Evolutionary conservation across 305 asterid genomes (phyloP).

Genomic region (Plantago coronopus): DNA sequence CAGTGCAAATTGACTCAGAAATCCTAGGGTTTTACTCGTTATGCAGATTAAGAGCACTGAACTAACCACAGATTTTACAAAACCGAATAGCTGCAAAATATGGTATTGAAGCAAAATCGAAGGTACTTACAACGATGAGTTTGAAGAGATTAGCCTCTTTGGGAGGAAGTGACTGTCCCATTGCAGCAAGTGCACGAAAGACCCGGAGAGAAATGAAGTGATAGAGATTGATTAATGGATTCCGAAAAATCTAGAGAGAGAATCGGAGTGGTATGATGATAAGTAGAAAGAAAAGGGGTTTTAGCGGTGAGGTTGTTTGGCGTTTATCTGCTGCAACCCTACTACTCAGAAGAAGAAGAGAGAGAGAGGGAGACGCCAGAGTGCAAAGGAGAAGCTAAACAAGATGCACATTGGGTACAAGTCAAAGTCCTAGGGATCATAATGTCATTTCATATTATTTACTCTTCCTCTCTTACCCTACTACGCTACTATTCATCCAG

Average conservation of each 20-base stretch:
- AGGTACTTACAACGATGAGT: conserved; percentile 81
- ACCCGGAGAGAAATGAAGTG: conserved; percentile 20
- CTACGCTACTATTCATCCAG: no score
- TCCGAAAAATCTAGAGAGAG: conserved; percentile 12
- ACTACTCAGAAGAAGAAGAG: conserved; percentile 29
- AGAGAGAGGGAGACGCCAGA: conserved; percentile 10
- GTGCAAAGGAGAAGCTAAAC: conserved; percentile 2
- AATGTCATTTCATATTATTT: not conserved
- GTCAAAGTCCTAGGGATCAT: conserved; percentile 7
- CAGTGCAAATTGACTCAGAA: conserved; percentile 22
- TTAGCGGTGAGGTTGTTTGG: conserved; percentile 43
- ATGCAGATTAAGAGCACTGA: conserved; percentile 20
- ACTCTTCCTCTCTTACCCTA: no score
- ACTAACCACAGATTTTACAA: not conserved
- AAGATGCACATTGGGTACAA: conserved; percentile 12
- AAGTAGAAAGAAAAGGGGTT: conserved; percentile 19
- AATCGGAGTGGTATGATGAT: not conserved
- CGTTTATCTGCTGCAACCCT: conserved; percentile 86
- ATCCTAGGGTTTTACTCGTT: conserved; percentile 40
- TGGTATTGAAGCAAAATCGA: not conserved
- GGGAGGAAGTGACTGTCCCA: conserved; percentile 96
- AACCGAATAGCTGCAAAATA: conserved; percentile 12
- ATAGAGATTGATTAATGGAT: conserved; percentile 1
- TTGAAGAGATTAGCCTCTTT: conserved; percentile 98
- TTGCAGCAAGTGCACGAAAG: conserved; percentile 32